Conservation (phyloP, 2,329 filamentous ascomycete species). For the Ceratocystis albifundus region DNA sequence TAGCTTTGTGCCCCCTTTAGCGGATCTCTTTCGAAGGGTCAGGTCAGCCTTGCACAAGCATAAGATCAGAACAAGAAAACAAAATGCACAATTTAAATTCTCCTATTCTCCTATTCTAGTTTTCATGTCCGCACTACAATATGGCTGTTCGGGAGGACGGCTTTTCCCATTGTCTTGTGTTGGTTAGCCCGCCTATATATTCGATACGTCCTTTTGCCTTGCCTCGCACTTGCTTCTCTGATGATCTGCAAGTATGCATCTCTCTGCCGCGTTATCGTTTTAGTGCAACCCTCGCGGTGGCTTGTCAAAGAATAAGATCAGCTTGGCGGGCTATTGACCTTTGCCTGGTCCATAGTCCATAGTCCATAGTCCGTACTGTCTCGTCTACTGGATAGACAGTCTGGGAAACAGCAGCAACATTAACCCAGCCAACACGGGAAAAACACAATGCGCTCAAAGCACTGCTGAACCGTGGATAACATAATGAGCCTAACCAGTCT, state of each 20-base stretch:
- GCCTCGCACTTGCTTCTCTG: not conserved
- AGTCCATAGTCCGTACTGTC: too few species aligned
- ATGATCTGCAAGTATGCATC: slow-evolving; percentile 13
- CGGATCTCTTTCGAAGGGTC: too few species aligned
- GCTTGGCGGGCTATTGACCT: not conserved
- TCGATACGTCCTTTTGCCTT: too few species aligned
- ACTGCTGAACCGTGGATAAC: not conserved
- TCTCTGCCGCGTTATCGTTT: not conserved
- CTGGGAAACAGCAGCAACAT: not conserved
- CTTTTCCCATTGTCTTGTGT: not conserved
- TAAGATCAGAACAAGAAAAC: too few species aligned
- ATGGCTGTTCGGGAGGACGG: not conserved
- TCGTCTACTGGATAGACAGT: not conserved
- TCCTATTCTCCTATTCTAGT: not conserved
- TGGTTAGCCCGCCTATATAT: not conserved
- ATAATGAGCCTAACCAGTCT: not conserved
- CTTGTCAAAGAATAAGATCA: not conserved
- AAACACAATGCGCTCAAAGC: slow-evolving; percentile 5
- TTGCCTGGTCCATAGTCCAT: too few species aligned
- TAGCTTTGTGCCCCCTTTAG: too few species aligned
- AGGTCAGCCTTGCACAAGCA: too few species aligned
- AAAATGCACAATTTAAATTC: not conserved
- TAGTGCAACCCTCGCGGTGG: slow-evolving; percentile 5
- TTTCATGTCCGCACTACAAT: not conserved
- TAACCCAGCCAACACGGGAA: too few species aligned